phyloP scores from a whole-genome alignment of 805 yeast genomes.

The Yamadazyma philogaea region DNA sequence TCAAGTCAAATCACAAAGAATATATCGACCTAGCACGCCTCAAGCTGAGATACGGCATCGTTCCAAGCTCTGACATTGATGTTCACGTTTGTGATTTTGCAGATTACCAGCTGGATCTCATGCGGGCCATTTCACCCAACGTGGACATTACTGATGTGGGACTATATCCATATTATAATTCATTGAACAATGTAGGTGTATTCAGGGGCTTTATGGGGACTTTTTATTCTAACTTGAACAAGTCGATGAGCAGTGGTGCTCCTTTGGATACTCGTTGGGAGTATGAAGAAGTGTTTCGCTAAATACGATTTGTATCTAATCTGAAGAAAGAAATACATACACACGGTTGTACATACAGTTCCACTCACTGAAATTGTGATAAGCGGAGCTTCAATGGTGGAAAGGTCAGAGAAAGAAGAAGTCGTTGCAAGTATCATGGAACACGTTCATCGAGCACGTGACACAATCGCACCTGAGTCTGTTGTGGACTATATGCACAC shows the following conservation, averaged over 20 bases:
- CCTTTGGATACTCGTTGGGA: slow-evolving; percentile 1
- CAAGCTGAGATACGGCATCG: slow-evolving; percentile 7
- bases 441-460: too few species aligned
- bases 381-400: too few species aligned
- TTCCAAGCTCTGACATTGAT: background rate
- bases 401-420: too few species aligned
- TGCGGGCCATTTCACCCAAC: background rate
- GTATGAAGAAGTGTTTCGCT: background rate
- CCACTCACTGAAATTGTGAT: too few species aligned
- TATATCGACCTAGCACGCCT: background rate
- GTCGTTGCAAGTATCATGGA: too few species aligned
- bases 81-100: slow-evolving; percentile 16
- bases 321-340: too few species aligned
- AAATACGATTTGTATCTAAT: too few species aligned
- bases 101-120: slow-evolving; percentile 13
- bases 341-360: background rate
- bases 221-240: background rate
- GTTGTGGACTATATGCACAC: background rate
- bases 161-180: slow-evolving; percentile 6
- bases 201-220: slow-evolving; percentile 1
- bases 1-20: background rate
- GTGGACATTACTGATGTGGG: background rate
- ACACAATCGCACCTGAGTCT: too few species aligned
- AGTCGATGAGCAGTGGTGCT: background rate
- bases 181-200: background rate